Evolutionary conservation across 176 grass and related monocot genomes (phyloP).

Genomic region (Oryza rufipogon): DNA sequence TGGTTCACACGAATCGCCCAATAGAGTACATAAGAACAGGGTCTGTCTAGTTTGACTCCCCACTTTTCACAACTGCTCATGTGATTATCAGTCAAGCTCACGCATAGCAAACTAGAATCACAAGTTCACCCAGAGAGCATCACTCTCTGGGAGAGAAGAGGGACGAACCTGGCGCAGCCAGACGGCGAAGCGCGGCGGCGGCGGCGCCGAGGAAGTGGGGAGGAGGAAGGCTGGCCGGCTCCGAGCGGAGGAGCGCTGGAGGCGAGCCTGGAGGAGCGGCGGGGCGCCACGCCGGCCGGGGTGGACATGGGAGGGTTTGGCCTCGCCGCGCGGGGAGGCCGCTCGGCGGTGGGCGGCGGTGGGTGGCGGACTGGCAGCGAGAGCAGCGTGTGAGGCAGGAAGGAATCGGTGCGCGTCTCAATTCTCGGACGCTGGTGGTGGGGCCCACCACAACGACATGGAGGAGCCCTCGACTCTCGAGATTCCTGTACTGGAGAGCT

Average conservation of each 20-base stretch:
- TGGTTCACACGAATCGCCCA: not conserved
- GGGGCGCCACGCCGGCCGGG: not conserved
- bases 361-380: not conserved
- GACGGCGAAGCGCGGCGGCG: not conserved
- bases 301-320: not conserved
- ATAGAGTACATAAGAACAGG: not conserved
- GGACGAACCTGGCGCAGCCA: not conserved
- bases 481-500: not conserved
- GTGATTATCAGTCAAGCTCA: not conserved
- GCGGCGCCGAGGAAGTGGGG: not conserved
- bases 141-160: not conserved
- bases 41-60: not conserved
- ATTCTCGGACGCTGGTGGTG: not conserved
- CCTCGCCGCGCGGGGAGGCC: not conserved
- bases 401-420: not conserved
- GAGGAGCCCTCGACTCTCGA: too few relatives aligned
- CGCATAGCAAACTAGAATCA: not conserved
- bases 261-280: not conserved
- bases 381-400: not conserved
- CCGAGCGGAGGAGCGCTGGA: not conserved
- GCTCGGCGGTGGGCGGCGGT: not conserved
- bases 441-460: too few relatives aligned
- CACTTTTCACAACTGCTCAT: not conserved
- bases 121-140: not conserved
- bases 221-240: not conserved